Evolutionary conservation across 495 filamentous ascomycete species (phyloP).

Genomic region (Parmelia sp.): DNA sequence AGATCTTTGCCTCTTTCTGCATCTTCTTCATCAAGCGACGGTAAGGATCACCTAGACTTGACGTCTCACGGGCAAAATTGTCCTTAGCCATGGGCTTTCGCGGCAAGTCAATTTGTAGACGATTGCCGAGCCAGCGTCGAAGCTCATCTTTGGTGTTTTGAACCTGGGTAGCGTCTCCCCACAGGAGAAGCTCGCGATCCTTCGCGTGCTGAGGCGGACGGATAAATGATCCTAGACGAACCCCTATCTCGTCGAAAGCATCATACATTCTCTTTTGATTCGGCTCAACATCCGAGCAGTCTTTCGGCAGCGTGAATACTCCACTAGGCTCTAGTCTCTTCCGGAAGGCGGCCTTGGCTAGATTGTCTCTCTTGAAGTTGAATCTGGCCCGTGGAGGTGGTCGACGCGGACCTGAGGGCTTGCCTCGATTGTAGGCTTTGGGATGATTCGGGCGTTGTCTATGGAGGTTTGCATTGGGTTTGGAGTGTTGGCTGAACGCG

Average conservation of each 20-base stretch:
- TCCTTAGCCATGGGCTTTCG: constrained; percentile 8
- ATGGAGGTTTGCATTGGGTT: neutral
- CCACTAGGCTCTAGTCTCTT: constrained; percentile 14
- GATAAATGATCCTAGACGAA: constrained; percentile 26
- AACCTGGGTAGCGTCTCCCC: constrained; percentile 22
- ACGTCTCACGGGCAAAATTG: constrained; percentile 11
- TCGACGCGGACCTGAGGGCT: neutral
- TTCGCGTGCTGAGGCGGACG: constrained; percentile 23
- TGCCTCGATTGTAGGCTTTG: neutral
- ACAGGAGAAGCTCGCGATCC: constrained; percentile 24
- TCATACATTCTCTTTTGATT: constrained; percentile 14
- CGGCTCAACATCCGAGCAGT: constrained; percentile 21
- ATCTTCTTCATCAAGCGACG: constrained; percentile 28
- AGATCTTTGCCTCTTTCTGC: constrained; percentile 24
- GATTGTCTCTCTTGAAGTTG: constrained; percentile 24
- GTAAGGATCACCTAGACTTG: constrained; percentile 22
- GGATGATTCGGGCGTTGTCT: neutral
- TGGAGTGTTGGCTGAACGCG: neutral
- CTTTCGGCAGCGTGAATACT: constrained; percentile 5
- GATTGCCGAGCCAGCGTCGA: constrained; percentile 11
- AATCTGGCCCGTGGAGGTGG: constrained; percentile 9
- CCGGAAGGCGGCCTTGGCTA: constrained; percentile 27
- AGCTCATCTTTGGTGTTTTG: constrained; percentile 21
- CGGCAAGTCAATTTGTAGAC: neutral
- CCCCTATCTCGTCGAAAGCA: constrained; percentile 27